A percentile compares a stretch with the other conserved stretches of the same genome.
These are phyloP conservation scores for Neurospora sp. DNA, from an alignment of 495 filamentous ascomycete genomes.

Conservation along the genomic window DNA sequence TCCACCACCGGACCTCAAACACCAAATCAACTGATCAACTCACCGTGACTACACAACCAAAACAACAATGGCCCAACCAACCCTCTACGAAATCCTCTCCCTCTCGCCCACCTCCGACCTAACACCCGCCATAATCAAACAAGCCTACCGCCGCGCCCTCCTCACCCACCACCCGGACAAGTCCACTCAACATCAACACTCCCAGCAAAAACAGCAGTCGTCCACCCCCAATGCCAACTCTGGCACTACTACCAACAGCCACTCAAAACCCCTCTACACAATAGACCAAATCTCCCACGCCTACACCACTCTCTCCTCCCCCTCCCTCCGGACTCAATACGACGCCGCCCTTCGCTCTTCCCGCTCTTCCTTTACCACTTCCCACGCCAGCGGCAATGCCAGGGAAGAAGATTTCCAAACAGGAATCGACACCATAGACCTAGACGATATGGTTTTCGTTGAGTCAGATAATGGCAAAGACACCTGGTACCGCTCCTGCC, in stretches of 20 bases:
- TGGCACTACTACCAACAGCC: too few relatives aligned
- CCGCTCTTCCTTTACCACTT: constrained; percentile 9
- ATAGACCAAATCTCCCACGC: constrained; percentile 75
- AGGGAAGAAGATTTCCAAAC: constrained; percentile 41
- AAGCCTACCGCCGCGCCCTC: constrained; percentile 69
- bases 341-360: constrained; percentile 34
- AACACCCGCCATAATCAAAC: constrained; percentile 42
- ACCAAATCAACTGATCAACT: background rate
- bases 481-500: constrained; percentile 60
- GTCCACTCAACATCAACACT: constrained; percentile 14
- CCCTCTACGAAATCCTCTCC: constrained; percentile 37
- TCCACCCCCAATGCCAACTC: too few relatives aligned
- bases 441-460: constrained; percentile 63
- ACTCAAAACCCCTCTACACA: constrained; percentile 19
- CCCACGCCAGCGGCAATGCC: background rate
- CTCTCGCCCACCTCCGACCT: constrained; percentile 19
- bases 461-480: constrained; percentile 19
- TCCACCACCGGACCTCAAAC: background rate
- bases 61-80: constrained; percentile 9
- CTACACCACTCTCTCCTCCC: constrained; percentile 58
- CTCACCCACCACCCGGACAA: constrained; percentile 81
- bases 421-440: constrained; percentile 69
- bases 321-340: constrained; percentile 50
- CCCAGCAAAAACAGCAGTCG: too few relatives aligned
- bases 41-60: background rate